Evolutionary conservation across 179 eudicot genomes (phyloP), one percentile per base, ranked within the genome.

Genomic region (Sideroxylon spinosum): DNA sequence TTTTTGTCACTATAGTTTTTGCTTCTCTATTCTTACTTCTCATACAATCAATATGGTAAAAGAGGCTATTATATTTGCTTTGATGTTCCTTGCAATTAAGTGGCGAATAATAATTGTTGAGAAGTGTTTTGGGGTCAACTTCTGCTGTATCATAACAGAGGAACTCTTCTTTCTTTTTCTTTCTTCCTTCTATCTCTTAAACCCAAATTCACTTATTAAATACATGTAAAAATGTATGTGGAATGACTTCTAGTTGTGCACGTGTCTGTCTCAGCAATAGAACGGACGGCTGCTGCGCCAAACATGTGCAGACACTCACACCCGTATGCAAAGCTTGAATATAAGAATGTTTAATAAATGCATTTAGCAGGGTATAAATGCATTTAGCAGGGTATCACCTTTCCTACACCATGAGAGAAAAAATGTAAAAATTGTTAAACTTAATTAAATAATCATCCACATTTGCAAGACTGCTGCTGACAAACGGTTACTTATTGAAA

Each of bases 11-110:
- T 44, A 23, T 52, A 1, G 44, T 46, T 76, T 62, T 26, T 5
- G 7, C 62, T 44, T 20, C 46, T 74, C 55, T 75, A 2, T 9
- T 75, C 69, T 75, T 75, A 22, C 56, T 44, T 57, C 4, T 79
- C 57, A 25, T 57, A 49, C 7, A 65, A 73, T 23, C 37, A 53
- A 65, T 49, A 26, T 55, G 6, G 62, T 1, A 11, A 69, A 46
- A 55, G 29, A 68, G 6, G 56, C 74, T 23, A 23, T 50, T 71
- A 23, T 17, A 23, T 55, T 50, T 52, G 56, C 10, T 52, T 71
- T 71, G 49, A 10, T n/a, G n/a, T 48, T 48, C 16, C 73, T 17
- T 48, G 17, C 73, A 69, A 12, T 9, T 16, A 28, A 71, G 48
- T 72, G 25, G 63, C 59, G 9, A 55, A 25, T 32, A 28, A 7